These are phyloP conservation scores for Mucor irregularis DNA, from an alignment of 371 early-diverging fungal genomes.

Conservation along the genomic window DNA sequence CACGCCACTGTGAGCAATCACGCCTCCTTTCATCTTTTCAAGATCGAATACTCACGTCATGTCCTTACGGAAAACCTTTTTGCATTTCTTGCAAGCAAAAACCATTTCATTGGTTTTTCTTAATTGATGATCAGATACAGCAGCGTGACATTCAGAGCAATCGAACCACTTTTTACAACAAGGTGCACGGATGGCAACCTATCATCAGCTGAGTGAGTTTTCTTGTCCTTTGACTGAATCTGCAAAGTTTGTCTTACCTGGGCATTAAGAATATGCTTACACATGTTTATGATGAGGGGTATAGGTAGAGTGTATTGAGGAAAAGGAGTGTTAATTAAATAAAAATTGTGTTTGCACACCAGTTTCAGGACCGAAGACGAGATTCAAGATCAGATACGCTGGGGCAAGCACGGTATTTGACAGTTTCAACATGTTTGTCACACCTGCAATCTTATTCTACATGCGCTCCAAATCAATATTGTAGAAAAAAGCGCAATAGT, in stretches of 20 bases:
- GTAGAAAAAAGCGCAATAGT: too few relatives aligned
- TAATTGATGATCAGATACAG: constrained; percentile 76
- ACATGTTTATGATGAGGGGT: constrained; percentile 46
- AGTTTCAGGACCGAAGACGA: too few relatives aligned
- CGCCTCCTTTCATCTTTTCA: not conserved
- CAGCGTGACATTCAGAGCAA: constrained; percentile 95
- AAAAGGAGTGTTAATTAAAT: too few relatives aligned
- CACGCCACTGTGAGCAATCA: not conserved
- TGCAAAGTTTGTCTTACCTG: constrained; percentile 76
- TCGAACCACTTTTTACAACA: constrained; percentile 98
- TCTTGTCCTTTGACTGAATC: not conserved
- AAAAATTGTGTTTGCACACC: too few relatives aligned
- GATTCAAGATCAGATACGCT: too few relatives aligned
- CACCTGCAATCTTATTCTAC: too few relatives aligned
- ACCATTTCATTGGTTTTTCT: constrained; percentile 89
- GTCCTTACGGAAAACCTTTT: constrained; percentile 95
- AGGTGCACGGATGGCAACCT: constrained; percentile 90
- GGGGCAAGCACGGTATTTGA: too few relatives aligned
- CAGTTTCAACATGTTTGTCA: too few relatives aligned
- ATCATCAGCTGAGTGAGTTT: not conserved
- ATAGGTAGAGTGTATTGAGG: too few relatives aligned
- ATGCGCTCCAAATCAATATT: too few relatives aligned
- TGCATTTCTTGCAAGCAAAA: constrained; percentile 97
- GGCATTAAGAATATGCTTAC: constrained; percentile 96
- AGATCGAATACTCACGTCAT: constrained; percentile 56